Evolutionary conservation across 441 rosid genomes (phyloP), one percentile per base, ranked within the genome.

Genomic region (Aleurites moluccanus): DNA sequence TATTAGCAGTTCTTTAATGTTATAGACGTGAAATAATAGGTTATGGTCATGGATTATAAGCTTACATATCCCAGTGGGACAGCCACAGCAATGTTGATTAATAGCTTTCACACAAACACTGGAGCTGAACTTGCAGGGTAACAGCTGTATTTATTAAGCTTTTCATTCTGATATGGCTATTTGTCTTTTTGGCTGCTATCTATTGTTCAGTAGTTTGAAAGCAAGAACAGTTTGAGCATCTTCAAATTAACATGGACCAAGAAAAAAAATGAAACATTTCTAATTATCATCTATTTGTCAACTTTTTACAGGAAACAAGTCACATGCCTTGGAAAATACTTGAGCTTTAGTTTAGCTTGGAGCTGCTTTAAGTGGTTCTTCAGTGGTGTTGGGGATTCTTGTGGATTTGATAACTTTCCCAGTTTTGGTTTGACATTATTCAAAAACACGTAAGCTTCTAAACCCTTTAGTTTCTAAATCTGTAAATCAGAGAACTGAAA

Each of bases 291-390:
- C 35, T 33, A 15, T 40, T 50, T 75, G 11, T 76, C 62, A 70
- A 68, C 68, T 67, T 60, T 76, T 77, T 78, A 15, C 92, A 93
- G 98, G 84, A 90, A 91, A 81, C 97, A 93, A 79, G 98, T 93
- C 67, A 81, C 60, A 30, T 90, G 94, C 76, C 96, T 93, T 70
- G 97, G 98, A 60, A 93, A 93, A 74, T 91, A 91, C 84, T 82
- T 93, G 84, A 86, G 94, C 83, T 83, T 91, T 78, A 93, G 98
- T 77, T 82, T 93, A 25, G 47, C 76, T 69, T 93, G 98, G 98
- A 91, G 98, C 81, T 90, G 93, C 85, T 93, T 93, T 86, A 93
- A 93, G 84, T 93, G 98, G 97, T 93, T 91, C 85, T 91, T 93
- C 85, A 91, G 98, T 76, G 98, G 98, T 69, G 67, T 90, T 60